Base-by-base conservation (phyloP, 768 basidiomycete genomes). In the Trametes coccinea region DNA sequence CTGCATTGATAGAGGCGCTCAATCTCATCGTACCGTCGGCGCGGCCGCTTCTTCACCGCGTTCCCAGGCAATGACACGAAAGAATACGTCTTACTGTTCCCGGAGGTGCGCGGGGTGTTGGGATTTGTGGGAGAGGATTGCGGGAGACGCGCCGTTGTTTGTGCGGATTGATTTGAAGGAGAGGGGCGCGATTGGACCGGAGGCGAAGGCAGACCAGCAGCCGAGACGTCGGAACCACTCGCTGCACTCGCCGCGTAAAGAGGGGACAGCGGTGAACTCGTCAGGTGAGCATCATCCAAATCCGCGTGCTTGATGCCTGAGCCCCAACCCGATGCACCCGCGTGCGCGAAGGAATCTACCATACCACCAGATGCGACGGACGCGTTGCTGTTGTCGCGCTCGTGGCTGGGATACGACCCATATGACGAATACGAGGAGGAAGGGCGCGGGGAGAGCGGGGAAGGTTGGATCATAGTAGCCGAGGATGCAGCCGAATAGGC, bases 1-100 rank as follows among this genome's bases (percentile, higher is more conserved):
- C 88, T 88, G 79, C 95, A 98, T 58, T 84, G 83, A 72, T 98
- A 98, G 54, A 96, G 76, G 30, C 95, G 86, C 76, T 97, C 95
- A 66, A 98, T 97, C 82, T 98, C 95, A 73, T 98, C 95, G 74
- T 92, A 92, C 46, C 91, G 82, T 66, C 91, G 80, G 10, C 91
- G 81, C n/a, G 91, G 91, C 49, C 91, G 85, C 75, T 93, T 93
- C 73, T 86, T 89, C 60, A 93, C 84, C 14, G 87, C 79, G 68
- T 92, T 92, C 22, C 91, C 91, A 9, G 91, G 89, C 9, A 93
- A 76, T 11, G 90, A 82, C 44, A 93, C 89, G 65, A 93, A 93
- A 1, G 90, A 87, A 71, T 92, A 93, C 27, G 88, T 90, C 74
- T 89, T 92, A 67, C 77, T 79, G 69, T 80, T 47, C 44, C 56